Conservation (phyloP, 164 flowering plant species). For the Piper betle region DNA sequence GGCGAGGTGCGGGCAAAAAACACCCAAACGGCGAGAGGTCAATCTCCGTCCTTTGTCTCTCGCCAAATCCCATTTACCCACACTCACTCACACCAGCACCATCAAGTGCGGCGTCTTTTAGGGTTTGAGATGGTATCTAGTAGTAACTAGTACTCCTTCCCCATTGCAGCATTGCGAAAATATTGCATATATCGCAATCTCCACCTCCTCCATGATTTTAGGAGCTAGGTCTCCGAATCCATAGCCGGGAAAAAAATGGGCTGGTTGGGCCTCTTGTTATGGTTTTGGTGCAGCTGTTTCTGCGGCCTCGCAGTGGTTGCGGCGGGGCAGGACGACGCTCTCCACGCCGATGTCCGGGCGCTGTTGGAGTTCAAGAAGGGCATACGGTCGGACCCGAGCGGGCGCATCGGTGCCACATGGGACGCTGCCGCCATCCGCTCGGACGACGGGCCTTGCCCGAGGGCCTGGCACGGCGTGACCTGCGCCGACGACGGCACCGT, state of each 20-base stretch:
- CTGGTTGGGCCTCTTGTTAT: background rate
- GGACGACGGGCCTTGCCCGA: slow-evolving; percentile 45
- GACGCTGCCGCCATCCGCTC: slow-evolving; percentile 10
- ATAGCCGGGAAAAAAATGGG: background rate
- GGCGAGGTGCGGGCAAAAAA: too few species aligned
- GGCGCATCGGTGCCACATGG: slow-evolving; percentile 39
- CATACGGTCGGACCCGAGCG: slow-evolving; percentile 43
- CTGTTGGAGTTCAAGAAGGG: slow-evolving; percentile 89
- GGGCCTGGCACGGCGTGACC: slow-evolving; percentile 46
- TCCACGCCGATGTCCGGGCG: slow-evolving; percentile 28
- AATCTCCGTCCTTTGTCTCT: too few species aligned
- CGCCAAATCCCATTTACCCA: too few species aligned
- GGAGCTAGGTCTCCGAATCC: too few species aligned
- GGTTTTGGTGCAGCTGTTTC: background rate
- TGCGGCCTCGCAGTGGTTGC: background rate
- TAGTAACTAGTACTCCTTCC: too few species aligned
- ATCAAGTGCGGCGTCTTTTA: too few species aligned
- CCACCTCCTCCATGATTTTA: too few species aligned
- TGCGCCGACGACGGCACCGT: slow-evolving; percentile 41
- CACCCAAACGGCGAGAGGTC: too few species aligned
- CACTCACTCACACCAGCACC: too few species aligned
- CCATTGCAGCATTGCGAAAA: too few species aligned
- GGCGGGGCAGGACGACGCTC: background rate
- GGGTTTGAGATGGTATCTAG: too few species aligned
- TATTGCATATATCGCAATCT: too few species aligned